Base-by-base conservation (phyloP, 1,284 basidiomycete species). In the Wolfiporia cocos region DNA sequence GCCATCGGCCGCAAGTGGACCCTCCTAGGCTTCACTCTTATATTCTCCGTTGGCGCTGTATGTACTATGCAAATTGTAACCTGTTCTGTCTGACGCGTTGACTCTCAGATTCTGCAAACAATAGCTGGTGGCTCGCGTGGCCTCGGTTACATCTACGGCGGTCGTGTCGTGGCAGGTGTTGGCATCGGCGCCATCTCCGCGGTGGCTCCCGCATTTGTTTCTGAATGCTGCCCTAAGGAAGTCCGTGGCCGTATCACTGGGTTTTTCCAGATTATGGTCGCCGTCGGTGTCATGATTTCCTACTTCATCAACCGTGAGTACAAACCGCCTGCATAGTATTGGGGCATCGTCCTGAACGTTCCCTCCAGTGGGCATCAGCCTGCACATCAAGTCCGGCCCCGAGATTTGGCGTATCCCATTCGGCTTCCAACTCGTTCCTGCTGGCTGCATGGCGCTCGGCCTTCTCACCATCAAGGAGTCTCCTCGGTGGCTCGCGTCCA, bases 231-330 rank as follows among this genome's bases (percentile, higher is more conserved):
- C 0, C 87, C 87, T 4, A 88, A 87, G 57, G 71, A 83, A 22
- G 83, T 82, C 19, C 71, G 81, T 39, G 82, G 83, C 11, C 73
- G 82, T 22, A 81, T 85, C 37, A 83, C 83, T 0, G 82, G 85
- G 32, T 56, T 86, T 21, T 89, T 91, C 72, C 88, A 92, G 57
- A 79, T 92, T 61, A 81, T 89, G 74, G 85, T 89, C 29, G 79
- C 81, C 14, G 58, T 74, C 36, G 83, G 83, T 26, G 82, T 86
- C 44, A 86, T 86, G 81, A 66, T 87, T 35, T 84, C 81, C 0
- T 88, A 87, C 59, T 87, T 86, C 57, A 70, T 86, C 49, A 86
- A 87, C 52, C 73, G 82, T 86, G 47, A 43, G 79, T 62, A 11
- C 42, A 11, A 15, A 17, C 24, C 14, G 17, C 3, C 14, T 5